Evolutionary conservation across 305 asterid genomes (phyloP), one percentile per base, ranked within the genome.

Genomic region (Coffea humblotiana): DNA sequence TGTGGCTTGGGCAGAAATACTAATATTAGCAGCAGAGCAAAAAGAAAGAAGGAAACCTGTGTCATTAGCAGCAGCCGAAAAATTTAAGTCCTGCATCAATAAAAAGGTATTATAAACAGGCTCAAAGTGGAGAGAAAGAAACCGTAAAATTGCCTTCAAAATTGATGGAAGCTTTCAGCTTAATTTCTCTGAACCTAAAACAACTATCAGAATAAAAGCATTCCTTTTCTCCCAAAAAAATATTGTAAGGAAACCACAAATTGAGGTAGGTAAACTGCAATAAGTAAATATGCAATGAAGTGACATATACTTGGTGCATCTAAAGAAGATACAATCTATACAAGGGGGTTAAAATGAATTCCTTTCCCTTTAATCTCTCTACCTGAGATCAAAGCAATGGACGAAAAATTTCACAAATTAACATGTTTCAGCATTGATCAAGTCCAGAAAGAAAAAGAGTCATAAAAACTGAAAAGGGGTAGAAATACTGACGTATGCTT

Each of bases 11-110:
- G 25, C 7, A 29, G 43, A 14, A 15, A 23, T 51, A 45, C 66
- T 56, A 67, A 78, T 71, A 76, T 18, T 2, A 8, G 74, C n/a
- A 51, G 21, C 58, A 67, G 54, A 74, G 45, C 43, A 71, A 66
- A 79, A 68, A 11, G 68, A 71, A 79, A 79, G 85, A 81, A 67
- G 63, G 73, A 77, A 82, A 94, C 98, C 98, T 93, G 98, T 92
- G 84, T 94, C 96, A 69, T 85, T 78, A 63, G 85, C 94, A 68
- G 86, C 87, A 61, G 88, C 86, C 35, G 90, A 83, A 83, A 86
- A 86, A 76, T 83, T 75, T 37, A 77, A 64, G 35, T 64, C 92
- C 86, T 87, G 88, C 66, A 75, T 7, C 72, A 64, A 85, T 61
- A 56, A 66, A 66, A 48, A 49, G 43, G 70, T 8, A 37, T 67